Percentiles rank a stretch among this genome's conserved stretches.
Evolutionary conservation across 139 green algal genomes (phyloP).

Genomic region (Asterochloris sp.): DNA sequence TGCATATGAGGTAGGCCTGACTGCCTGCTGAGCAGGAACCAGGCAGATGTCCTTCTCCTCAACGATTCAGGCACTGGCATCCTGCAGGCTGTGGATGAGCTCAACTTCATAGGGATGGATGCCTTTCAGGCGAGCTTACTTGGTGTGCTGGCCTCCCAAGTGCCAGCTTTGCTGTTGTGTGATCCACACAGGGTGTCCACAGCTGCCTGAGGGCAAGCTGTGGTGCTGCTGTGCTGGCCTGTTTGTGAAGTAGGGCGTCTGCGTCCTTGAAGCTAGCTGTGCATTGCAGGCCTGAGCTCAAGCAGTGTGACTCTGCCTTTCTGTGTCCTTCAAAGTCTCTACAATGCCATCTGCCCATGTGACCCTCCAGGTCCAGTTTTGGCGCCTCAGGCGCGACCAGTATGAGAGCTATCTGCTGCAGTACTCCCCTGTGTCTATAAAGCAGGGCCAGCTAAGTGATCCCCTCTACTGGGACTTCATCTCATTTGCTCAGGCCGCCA

Average conservation of each 20-base stretch:
- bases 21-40: too few species aligned
- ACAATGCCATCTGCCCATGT: constrained; percentile 30
- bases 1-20: constrained; percentile 54
- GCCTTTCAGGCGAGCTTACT: not conserved
- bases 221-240: not conserved
- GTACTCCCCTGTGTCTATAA: constrained; percentile 43
- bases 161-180: not conserved
- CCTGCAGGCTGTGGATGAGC: constrained; percentile 50
- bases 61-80: too few species aligned
- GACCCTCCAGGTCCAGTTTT: constrained; percentile 61
- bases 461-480: constrained; percentile 92
- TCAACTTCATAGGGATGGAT: constrained; percentile 82
- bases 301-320: not conserved
- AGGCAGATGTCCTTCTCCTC: too few species aligned
- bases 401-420: constrained; percentile 70
- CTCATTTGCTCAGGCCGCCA: constrained; percentile 61
- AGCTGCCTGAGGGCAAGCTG: not conserved
- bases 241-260: not conserved
- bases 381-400: constrained; percentile 66
- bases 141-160: not conserved
- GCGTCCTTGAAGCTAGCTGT: not conserved
- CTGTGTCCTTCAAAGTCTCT: not conserved
- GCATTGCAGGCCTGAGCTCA: not conserved
- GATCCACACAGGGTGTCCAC: too few species aligned
- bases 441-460: constrained; percentile 66